Base-by-base conservation (phyloP, 495 filamentous ascomycete genomes). In the Parachaetomium inaequale region DNA sequence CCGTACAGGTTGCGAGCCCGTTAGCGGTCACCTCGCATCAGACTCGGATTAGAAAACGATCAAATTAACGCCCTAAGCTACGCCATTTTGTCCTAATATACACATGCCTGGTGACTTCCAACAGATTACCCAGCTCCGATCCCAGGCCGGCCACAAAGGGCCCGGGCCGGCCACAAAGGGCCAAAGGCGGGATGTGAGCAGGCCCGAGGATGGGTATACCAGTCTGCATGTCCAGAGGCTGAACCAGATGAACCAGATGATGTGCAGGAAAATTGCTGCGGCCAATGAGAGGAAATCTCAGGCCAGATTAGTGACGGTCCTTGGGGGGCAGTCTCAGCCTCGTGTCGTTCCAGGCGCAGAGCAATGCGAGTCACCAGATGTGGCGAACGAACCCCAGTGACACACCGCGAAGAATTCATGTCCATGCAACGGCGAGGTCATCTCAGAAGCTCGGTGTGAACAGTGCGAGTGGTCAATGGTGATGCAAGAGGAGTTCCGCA, bases 341-440 rank as follows among this genome's bases (percentile, higher is more conserved):
- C 55, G 43, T 34, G n/a, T 42, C 42, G 47, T 57, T 46, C 55
- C 55, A 12, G n/a, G 55, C 55, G n/a, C 17, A 32, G 26, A 47
- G 4, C 42, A n/a, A 40, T 53, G 34, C 52, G 7, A 34, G 19
- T 58, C 28, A 58, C 28, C 42, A 58, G 42, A n/a, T 45, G 54
- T 11, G 32, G 31, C 10, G 11, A 36, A n/a, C n/a, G n/a, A 19
- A 32, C 5, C 15, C 54, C 40, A 45, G 42, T 8, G 28, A 25
- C 19, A 42, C 55, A 36, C 53, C 4, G 5, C 4, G 15, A 2
- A 4, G n/a, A 21, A 17, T 31, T 28, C 40, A 32, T 46, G 26
- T 28, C 28, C 40, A 34, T 19, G 42, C 28, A 12, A 31, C 6
- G 38, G 26, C 19, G 46, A 50, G 21, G 4, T 12, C 45, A 51